Base-by-base conservation (phyloP, 2,329 filamentous ascomycete genomes). In the Colletotrichum limetticola region DNA sequence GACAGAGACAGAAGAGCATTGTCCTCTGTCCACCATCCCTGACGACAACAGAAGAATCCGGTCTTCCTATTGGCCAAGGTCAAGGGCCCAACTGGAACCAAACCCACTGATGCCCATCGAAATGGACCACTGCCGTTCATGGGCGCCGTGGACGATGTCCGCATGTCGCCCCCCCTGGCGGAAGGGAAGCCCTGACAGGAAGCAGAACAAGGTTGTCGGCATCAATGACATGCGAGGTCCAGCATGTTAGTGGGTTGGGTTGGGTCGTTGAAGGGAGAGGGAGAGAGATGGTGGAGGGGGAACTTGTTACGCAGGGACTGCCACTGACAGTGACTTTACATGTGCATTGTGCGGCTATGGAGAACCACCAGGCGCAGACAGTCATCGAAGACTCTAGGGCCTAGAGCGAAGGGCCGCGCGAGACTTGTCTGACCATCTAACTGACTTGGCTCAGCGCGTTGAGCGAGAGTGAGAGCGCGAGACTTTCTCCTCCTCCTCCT, bases 121-220 rank as follows among this genome's bases (percentile, higher is more conserved):
- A 42, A 42, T 42, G 37, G 37, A 42, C 37, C 37, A 42, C 37
- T 42, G 37, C 30, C n/a, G n/a, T 16, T 60, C 30, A 53, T 66
- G 37, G 37, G 37, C 37, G 14, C 14, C 16, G 37, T 53, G 60
- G 26, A 53, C n/a, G 63, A 61, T 46, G 58, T 26, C 35, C 49
- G 63, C 56, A 46, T 71, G 63, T 46, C 12, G 26, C 52, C 19
- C 46, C 46, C 32, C 56, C 37, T 42, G 14, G 37, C 37, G 24
- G 28, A 49, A 49, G 46, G 32, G 24, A 37, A n/a, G 64, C 57
- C 57, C 69, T 68, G 64, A 68, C 68, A 59, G 62, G 24, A 71
- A 42, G 59, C 22, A 57, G 64, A 57, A 62, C 68, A 60, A 66
- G 61, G 68, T 66, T 66, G 53, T 19, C 56, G 53, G 55, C 46